Conservation (phyloP, 768 basidiomycete species). For the Serendipita indica region DNA sequence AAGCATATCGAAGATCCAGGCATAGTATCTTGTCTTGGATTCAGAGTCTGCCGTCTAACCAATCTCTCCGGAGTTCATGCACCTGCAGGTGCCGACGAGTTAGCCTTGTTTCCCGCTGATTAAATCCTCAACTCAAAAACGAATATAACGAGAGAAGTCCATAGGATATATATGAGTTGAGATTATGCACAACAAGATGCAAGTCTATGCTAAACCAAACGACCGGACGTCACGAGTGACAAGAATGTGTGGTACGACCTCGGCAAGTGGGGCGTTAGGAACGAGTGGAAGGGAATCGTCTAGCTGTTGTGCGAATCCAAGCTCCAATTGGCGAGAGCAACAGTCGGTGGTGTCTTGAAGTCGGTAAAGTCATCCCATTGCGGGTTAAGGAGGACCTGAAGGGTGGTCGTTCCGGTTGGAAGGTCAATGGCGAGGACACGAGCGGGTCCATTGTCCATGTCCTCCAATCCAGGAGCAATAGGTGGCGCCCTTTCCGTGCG, state of each 20-base stretch:
- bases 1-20: too few relatives aligned
- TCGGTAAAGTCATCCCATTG: slow-evolving; percentile 60
- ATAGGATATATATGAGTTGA: slow-evolving; percentile 5
- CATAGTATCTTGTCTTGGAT: too few relatives aligned
- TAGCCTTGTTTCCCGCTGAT: too few relatives aligned
- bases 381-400: slow-evolving; percentile 87
- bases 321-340: slow-evolving; percentile 60
- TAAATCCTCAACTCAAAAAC: too few relatives aligned
- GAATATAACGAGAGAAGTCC: not conserved
- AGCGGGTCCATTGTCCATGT: slow-evolving; percentile 65
- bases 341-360: slow-evolving; percentile 56
- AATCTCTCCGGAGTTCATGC: too few relatives aligned
- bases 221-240: slow-evolving; percentile 4
- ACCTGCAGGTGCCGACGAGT: too few relatives aligned
- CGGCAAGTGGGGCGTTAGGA: not conserved
- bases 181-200: not conserved
- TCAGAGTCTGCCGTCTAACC: too few relatives aligned
- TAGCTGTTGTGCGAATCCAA: slow-evolving; percentile 53
- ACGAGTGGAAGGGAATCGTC: not conserved
- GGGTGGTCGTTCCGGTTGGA: slow-evolving; percentile 47
- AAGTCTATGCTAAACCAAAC: not conserved
- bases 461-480: slow-evolving; percentile 39
- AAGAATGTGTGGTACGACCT: not conserved
- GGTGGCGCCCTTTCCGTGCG: slow-evolving; percentile 51
- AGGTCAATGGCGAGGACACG: slow-evolving; percentile 47